phyloP scores from a whole-genome alignment of 75 land plant species.

The Picea glauca region DNA sequence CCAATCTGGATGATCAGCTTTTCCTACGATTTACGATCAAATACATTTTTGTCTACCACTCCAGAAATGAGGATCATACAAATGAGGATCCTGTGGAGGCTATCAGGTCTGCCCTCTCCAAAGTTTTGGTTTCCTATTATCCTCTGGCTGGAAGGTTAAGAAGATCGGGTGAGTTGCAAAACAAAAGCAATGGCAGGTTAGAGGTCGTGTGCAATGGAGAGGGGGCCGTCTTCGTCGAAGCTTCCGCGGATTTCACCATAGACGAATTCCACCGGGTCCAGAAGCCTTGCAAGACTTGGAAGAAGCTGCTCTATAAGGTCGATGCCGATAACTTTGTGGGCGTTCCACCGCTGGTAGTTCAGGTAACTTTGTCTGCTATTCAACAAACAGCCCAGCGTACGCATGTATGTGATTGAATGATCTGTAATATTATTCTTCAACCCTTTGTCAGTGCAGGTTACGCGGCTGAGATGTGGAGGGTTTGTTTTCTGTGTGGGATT shows the following conservation, averaged over 20 bases:
- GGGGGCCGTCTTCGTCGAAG: constrained; percentile 31
- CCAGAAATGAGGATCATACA: neutral
- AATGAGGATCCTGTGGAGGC: neutral
- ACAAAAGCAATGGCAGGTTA: neutral
- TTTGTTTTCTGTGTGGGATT: constrained; percentile 25
- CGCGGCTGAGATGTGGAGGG: constrained; percentile 26
- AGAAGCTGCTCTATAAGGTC: constrained; percentile 20
- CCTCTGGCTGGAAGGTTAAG: neutral
- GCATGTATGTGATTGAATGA: neutral
- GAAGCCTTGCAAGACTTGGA: constrained; percentile 11
- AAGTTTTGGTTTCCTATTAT: neutral
- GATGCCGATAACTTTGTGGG: constrained; percentile 24
- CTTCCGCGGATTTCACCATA: constrained; percentile 6
- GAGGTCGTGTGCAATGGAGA: constrained; percentile 20
- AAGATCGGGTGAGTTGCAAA: neutral
- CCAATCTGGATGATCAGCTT: constrained; percentile 80
- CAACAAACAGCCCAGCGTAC: neutral
- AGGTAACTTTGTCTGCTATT: neutral
- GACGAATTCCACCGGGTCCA: constrained; percentile 25
- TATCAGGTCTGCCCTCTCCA: neutral
- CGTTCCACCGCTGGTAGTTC: constrained; percentile 28
- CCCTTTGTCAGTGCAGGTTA: constrained; percentile 17
- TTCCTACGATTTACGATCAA: constrained; percentile 74
- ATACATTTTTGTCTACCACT: constrained; percentile 54
- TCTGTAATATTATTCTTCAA: neutral